Evolutionary conservation across 23 red algal species (phyloP), one percentile per base, ranked within the genome.

Genomic region (Chondrus crispus): DNA sequence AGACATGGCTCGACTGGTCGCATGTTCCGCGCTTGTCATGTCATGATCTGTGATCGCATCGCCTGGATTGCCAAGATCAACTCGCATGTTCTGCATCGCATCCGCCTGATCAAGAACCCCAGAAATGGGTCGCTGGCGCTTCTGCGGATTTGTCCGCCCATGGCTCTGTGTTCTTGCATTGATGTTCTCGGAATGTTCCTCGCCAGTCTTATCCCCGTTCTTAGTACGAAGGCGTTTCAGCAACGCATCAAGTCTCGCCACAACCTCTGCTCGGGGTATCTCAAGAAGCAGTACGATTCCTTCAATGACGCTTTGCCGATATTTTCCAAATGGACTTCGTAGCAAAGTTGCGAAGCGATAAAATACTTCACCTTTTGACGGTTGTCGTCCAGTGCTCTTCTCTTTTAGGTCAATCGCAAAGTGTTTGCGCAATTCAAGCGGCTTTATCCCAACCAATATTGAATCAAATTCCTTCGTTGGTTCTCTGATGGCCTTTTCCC

Each of bases 401-500:
- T 81, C 49, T 39, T 37, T 89, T 58, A 95, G 74, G 74, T 95
- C 93, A 32, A 80, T 29, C 26, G 68, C 58, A 63, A 95, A 95
- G 11, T 77, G n/a, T 70, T 69, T 89, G 39, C 88, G 80, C 12
- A 95, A 81, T 68, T 95, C 93, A 13, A 71, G 4, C 16, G 93
- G 88, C 37, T 79, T 78, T 10, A 95, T 62, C 11, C 24, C 49
- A 1, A 58, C 68, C 24, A 91, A 62, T 5, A 90, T 46, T 4
- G 55, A 42, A 16, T 90, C 87, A 9, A 62, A 53, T 35, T 90
- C 87, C 35, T 26, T 36, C 46, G 49, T 69, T 38, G 57, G 30
- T 16, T 92, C 89, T 58, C 46, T 92, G 20, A 8, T 3, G 18
- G 82, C 89, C 9, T 74, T 68, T 14, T 92, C 89, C 11, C 89